phyloP scores from a whole-genome alignment of 139 green algal species.

The Trebouxia sp. region DNA sequence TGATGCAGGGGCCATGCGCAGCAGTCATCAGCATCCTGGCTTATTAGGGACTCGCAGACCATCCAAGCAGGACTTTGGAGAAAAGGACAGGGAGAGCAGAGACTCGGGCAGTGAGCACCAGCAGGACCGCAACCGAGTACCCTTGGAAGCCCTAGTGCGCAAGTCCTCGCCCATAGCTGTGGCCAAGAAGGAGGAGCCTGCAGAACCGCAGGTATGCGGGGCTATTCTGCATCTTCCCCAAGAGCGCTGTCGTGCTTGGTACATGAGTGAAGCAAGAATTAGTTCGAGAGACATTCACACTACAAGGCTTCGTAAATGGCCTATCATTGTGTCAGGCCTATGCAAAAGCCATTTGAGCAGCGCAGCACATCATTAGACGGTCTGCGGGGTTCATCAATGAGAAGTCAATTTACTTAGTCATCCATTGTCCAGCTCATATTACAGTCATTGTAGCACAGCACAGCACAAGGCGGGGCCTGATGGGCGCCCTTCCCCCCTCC shows the following conservation, averaged over 20 bases:
- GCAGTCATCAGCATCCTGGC: neutral
- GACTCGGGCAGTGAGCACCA: too few relatives aligned
- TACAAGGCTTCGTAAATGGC: too few relatives aligned
- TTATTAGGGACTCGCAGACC: neutral
- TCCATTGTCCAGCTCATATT: too few relatives aligned
- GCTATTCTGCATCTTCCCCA: neutral
- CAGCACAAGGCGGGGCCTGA: too few relatives aligned
- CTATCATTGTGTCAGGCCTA: too few relatives aligned
- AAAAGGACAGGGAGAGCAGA: neutral
- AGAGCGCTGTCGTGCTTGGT: neutral
- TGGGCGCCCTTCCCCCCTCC: too few relatives aligned
- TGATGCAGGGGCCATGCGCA: neutral
- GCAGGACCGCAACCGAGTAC: neutral
- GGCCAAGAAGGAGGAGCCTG: conserved; percentile 4
- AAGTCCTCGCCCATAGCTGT: conserved; percentile 33
- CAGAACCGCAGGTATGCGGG: neutral
- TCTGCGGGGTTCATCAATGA: too few relatives aligned
- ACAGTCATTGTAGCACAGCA: too few relatives aligned
- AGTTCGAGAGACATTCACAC: too few relatives aligned
- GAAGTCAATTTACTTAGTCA: too few relatives aligned
- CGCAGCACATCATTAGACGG: too few relatives aligned
- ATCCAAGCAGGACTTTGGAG: neutral
- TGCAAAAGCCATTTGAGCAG: too few relatives aligned
- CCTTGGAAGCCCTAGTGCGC: conserved; percentile 25
- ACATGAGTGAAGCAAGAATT: neutral